A percentile compares a stretch with the other conserved stretches of the same genome.
Conservation (phyloP, 257 asterid species). For the Anisodus acutangulus region DNA sequence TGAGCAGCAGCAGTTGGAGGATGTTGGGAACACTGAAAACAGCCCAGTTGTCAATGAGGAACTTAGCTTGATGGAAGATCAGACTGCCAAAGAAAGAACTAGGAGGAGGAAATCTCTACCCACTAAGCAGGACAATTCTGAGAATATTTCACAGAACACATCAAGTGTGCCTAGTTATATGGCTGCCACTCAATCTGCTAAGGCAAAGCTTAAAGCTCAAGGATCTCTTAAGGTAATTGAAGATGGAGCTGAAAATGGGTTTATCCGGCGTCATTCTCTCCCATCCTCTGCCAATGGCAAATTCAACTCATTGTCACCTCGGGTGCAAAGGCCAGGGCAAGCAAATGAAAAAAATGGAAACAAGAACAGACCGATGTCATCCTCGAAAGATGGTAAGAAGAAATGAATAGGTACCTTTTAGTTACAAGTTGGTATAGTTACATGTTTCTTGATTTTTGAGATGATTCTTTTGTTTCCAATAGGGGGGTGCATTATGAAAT, state of each 20-base stretch:
- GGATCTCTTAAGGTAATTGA: conserved; percentile 52
- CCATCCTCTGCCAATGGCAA: conserved; percentile 56
- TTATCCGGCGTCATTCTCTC: conserved; percentile 56
- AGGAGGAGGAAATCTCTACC: conserved; percentile 51
- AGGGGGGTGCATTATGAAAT: too few relatives aligned
- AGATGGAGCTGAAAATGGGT: conserved; percentile 47
- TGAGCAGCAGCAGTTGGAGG: conserved; percentile 32
- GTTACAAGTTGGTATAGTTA: background rate
- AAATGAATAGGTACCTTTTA: conserved; percentile 15
- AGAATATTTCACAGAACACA: conserved; percentile 28
- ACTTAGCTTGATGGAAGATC: conserved; percentile 39
- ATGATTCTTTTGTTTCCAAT: background rate
- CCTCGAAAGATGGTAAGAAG: conserved; percentile 57
- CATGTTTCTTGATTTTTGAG: background rate
- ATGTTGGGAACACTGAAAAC: conserved; percentile 22
- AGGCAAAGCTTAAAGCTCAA: conserved; percentile 58
- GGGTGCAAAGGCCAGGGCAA: conserved; percentile 49
- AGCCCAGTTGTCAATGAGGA: conserved; percentile 35
- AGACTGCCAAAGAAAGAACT: conserved; percentile 35
- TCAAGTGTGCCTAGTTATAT: conserved; percentile 60
- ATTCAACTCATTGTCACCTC: conserved; percentile 52
- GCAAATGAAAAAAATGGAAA: conserved; percentile 50
- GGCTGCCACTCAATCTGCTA: conserved; percentile 63
- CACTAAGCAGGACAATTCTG: conserved; percentile 41
- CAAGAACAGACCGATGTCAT: conserved; percentile 51